phyloP scores from a whole-genome alignment of 179 eudicot species.

The Beta lomatogona region DNA sequence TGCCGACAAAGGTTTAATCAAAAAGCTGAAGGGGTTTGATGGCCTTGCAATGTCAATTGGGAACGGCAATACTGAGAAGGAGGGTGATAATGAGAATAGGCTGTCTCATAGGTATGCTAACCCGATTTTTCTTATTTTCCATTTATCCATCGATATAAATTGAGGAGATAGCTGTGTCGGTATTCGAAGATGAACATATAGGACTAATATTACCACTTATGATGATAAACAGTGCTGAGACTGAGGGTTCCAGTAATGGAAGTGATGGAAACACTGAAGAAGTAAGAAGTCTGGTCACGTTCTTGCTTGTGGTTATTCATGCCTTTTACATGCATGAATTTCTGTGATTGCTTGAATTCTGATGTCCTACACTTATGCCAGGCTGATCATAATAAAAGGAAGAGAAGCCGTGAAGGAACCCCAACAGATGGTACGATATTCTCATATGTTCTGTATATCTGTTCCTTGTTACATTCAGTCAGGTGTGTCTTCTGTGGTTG shows the following conservation, averaged over 20 bases:
- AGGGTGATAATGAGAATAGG: slow-evolving; percentile 52
- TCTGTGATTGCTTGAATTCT: slow-evolving; percentile 24
- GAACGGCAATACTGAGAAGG: slow-evolving; percentile 59
- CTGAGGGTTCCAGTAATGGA: slow-evolving; percentile 86
- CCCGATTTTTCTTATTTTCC: neutral
- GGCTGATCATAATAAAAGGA: slow-evolving; percentile 57
- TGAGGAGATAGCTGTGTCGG: neutral
- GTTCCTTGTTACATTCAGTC: neutral
- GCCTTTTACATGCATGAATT: slow-evolving; percentile 8
- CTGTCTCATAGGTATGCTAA: slow-evolving; percentile 64
- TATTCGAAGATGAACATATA: neutral
- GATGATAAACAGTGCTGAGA: slow-evolving; percentile 60
- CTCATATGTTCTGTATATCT: neutral
- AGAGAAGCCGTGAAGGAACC: slow-evolving; percentile 68
- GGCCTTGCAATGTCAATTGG: slow-evolving; percentile 95
- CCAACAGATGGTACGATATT: slow-evolving; percentile 51
- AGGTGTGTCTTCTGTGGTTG: too few relatives aligned
- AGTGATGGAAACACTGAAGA: slow-evolving; percentile 72
- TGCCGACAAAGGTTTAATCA: slow-evolving; percentile 61
- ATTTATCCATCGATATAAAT: neutral
- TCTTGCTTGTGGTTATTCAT: slow-evolving; percentile 2
- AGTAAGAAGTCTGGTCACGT: slow-evolving; percentile 44
- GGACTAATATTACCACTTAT: neutral
- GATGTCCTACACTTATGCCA: slow-evolving; percentile 32
- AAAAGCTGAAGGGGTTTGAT: slow-evolving; percentile 78